Percentiles rank a stretch among this genome's conserved stretches.
Conservation (phyloP, 2,329 filamentous ascomycete species). For the Pestalotiopsis fici region DNA sequence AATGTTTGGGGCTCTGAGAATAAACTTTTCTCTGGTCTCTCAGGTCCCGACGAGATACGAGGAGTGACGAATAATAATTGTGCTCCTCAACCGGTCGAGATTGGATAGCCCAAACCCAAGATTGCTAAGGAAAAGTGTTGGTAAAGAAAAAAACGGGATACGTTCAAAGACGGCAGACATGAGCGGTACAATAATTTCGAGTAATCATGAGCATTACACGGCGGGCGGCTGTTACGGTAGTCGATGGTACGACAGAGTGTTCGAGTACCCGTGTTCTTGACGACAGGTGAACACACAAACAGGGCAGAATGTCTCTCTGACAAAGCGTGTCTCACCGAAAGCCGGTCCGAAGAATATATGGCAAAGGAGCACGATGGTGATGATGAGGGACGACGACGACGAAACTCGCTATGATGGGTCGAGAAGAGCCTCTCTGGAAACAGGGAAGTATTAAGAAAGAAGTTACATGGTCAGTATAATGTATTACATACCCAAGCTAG, state of each 20-base stretch:
- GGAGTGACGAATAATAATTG: neutral
- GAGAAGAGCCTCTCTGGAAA: neutral
- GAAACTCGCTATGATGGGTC: neutral
- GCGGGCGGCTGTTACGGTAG: constrained; percentile 11
- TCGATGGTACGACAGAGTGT: constrained; percentile 8
- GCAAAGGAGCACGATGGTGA: neutral
- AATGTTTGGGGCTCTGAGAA: neutral
- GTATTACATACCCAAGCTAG: neutral
- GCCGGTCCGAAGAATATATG: neutral
- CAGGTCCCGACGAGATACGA: neutral
- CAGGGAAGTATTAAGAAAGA: neutral
- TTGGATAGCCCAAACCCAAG: neutral
- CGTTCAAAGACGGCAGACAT: constrained; percentile 19
- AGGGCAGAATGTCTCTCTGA: constrained; percentile 3
- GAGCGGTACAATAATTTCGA: constrained; percentile 21
- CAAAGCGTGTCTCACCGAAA: neutral
- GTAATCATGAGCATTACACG: constrained; percentile 20
- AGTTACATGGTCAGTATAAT: neutral
- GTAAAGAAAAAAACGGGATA: neutral
- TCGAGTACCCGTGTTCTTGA: constrained; percentile 3
- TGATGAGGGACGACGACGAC: neutral
- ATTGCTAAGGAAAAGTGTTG: neutral
- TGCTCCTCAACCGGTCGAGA: neutral
- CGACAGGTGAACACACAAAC: constrained; percentile 7
- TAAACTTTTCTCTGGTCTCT: neutral